A percentile compares a stretch with the other conserved stretches of the same genome.
phyloP scores from a whole-genome alignment of 2,329 filamentous ascomycete genomes.

The Neospermospora avenae region DNA sequence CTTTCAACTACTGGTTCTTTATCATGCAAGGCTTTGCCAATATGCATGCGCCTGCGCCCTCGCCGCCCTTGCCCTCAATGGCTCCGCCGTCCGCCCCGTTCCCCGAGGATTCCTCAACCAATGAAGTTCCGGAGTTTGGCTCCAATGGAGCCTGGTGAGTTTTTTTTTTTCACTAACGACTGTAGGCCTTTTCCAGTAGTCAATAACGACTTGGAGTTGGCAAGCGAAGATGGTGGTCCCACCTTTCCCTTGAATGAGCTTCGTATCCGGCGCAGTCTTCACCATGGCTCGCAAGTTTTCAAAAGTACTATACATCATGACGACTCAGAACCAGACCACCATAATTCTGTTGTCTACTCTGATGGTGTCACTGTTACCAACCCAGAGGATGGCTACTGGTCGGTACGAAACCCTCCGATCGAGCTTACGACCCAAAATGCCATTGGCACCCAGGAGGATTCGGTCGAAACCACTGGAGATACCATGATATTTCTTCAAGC shows the following conservation, averaged over 20 bases:
- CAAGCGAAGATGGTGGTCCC: background rate
- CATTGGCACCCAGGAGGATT: too few relatives aligned
- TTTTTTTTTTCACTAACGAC: background rate
- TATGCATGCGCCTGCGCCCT: background rate
- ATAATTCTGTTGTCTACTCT: background rate
- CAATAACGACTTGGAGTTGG: background rate
- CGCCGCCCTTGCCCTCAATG: too few relatives aligned
- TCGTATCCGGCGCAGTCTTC: background rate
- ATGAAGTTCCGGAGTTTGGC: background rate
- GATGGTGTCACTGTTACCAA: background rate
- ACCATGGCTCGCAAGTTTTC: too few relatives aligned
- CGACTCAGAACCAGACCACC: background rate
- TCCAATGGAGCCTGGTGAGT: background rate
- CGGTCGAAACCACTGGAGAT: background rate
- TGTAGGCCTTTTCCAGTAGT: background rate
- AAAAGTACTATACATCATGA: background rate
- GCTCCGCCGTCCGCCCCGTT: background rate
- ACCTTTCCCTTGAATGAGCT: background rate
- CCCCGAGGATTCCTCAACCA: background rate
- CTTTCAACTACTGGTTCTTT: background rate
- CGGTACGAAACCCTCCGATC: too few relatives aligned
- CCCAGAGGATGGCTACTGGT: background rate
- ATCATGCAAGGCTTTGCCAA: background rate
- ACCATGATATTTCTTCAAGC: background rate
- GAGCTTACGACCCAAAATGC: too few relatives aligned